Evolutionary conservation across 352 stramenopile genomes (phyloP).

Genomic region (Saprolegnia diclina): DNA sequence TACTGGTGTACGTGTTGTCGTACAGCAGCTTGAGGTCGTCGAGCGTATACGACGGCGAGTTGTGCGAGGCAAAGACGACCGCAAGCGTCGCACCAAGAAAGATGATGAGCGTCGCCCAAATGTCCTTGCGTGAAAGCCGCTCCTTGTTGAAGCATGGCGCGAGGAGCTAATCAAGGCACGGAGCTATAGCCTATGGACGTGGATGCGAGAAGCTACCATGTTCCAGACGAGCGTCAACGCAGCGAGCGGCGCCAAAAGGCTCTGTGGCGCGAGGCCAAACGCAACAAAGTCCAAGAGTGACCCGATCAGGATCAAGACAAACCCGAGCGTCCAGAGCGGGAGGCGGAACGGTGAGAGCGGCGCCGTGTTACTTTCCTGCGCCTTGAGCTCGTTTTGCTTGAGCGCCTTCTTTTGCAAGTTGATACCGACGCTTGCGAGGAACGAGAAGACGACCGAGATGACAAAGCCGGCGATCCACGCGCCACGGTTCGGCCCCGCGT

Average conservation of each 20-base stretch:
- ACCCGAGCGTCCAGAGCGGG: conserved; percentile 79
- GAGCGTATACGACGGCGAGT: conserved; percentile 76
- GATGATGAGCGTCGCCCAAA: conserved; percentile 75
- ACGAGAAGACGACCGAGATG: conserved; percentile 79
- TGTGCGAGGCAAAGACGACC: conserved; percentile 78
- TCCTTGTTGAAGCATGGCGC: conserved; percentile 85
- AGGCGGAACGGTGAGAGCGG: conserved; percentile 60
- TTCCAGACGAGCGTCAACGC: conserved; percentile 91
- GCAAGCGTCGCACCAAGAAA: conserved; percentile 76
- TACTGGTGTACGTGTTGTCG: conserved; percentile 58
- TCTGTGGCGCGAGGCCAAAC: conserved; percentile 86
- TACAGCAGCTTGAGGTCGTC: conserved; percentile 76
- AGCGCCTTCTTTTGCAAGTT: conserved; percentile 82
- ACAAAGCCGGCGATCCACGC: conserved; percentile 73
- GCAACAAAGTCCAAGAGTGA: conserved; percentile 88
- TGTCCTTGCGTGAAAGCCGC: conserved; percentile 71
- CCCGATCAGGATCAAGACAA: conserved; percentile 71
- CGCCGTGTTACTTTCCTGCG: conserved; percentile 42
- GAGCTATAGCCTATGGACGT: neutral
- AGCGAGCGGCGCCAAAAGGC: conserved; percentile 75
- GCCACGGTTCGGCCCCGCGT: conserved; percentile 54
- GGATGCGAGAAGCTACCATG: too few species aligned
- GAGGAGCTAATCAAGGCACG: conserved; percentile 43
- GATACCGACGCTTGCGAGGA: conserved; percentile 75
- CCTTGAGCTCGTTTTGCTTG: conserved; percentile 71